Evolutionary conservation across 2,329 filamentous ascomycete species (phyloP), one percentile per base, ranked within the genome.

Genomic region (Zalaria obscura): DNA sequence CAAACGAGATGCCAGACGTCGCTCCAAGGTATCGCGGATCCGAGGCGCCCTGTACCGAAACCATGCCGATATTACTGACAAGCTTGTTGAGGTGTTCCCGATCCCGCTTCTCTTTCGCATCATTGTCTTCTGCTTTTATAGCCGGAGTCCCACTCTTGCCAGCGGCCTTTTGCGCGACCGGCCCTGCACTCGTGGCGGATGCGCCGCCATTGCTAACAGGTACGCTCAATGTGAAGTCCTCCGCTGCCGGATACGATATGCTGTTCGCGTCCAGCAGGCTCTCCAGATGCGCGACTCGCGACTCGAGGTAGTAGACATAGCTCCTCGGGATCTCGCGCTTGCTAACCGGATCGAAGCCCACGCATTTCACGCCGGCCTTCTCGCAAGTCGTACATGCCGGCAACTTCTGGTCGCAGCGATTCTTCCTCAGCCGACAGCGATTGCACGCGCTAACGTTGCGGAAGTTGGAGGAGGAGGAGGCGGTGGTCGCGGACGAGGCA

Each of bases 261-360:
- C 73, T 72, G 54, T 87, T 77, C 28, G 76, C 69, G 35, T 69
- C 67, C 39, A 96, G 72, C 32, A 91, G 65, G 29, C 72, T 72
- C 61, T 96, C 89, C 27, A 96, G 76, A 62, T 91, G 84, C 47
- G 79, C 74, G 41, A 95, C 76, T 45, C 89, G 74, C 27, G 82
- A 84, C 61, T 96, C 89, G 45, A 96, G 78, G 58, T 94, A 96
- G 64, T 83, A 94, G 38, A 96, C 86, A 67, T 96, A 96, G 61
- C 82, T 80, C 62, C 88, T 76, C 39, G 89, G 89, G 44, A 96
- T 94, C 64, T 95, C 87, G 56, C 84, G 80, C 70, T 95, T 95
- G 25, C 86, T 93, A 55, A 95, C 94, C 29, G 89, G 88, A 58
- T 96, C 89, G 61, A 94, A 95, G 47, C 89, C 89, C 39, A 95